phyloP scores from a whole-genome alignment of 192 early-diverging fungal species.

The Coemansia reversa region DNA sequence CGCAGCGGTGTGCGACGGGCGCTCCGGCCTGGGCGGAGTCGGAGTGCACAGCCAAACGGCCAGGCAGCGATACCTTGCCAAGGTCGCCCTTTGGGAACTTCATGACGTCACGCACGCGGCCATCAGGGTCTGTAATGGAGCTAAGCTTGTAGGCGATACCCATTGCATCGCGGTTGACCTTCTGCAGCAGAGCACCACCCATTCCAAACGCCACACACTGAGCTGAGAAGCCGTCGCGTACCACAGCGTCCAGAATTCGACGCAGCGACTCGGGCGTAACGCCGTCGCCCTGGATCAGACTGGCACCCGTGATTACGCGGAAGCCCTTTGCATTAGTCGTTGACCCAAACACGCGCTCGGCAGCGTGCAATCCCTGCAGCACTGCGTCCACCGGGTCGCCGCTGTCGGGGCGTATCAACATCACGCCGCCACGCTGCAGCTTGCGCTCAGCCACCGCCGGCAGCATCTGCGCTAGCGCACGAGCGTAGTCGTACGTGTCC shows the following conservation, averaged over 20 bases:
- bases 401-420: slow-evolving; percentile 83
- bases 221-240: slow-evolving; percentile 64
- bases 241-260: slow-evolving; percentile 59
- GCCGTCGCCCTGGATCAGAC: slow-evolving; percentile 86
- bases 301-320: slow-evolving; percentile 68
- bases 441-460: slow-evolving; percentile 68
- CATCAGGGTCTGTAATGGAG: slow-evolving; percentile 67
- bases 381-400: slow-evolving; percentile 79
- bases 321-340: slow-evolving; percentile 73
- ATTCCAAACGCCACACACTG: slow-evolving; percentile 81
- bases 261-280: slow-evolving; percentile 59
- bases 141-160: slow-evolving; percentile 83
- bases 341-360: slow-evolving; percentile 71
- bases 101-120: slow-evolving; percentile 73
- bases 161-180: slow-evolving; percentile 84
- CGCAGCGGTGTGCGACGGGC: slow-evolving; percentile 28
- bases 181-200: slow-evolving; percentile 83
- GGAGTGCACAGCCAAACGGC: slow-evolving; percentile 44
- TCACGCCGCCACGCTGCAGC: slow-evolving; percentile 70
- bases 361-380: slow-evolving; percentile 67
- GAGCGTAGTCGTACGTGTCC: slow-evolving; percentile 86
- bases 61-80: slow-evolving; percentile 75
- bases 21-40: slow-evolving; percentile 31
- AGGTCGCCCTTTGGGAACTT: slow-evolving; percentile 78
- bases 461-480: slow-evolving; percentile 71